Base-by-base conservation (phyloP, 208 protist species). In the Trypanosoma caninum region DNA sequence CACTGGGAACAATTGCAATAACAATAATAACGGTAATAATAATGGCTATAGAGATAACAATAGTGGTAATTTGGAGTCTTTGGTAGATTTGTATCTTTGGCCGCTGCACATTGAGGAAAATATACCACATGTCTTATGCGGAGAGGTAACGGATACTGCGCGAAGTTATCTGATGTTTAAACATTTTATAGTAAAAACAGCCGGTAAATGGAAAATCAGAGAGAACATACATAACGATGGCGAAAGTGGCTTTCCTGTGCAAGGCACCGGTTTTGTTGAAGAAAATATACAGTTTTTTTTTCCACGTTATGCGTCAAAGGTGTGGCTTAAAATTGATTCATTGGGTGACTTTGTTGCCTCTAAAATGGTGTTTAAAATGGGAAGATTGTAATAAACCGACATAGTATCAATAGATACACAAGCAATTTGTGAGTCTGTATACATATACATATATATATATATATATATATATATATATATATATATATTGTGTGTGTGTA, bases 41-140 rank as follows among this genome's bases (percentile, higher is more conserved):
- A n/a, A n/a, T n/a, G n/a, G n/a, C n/a, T n/a, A n/a, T n/a, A n/a
- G n/a, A n/a, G n/a, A n/a, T n/a, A 52, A 47, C 13, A 35, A 33
- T 25, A 37, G 44, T 25, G 37, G 20, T 2, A 30, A 40, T 47
- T 52, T 78, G 54, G 62, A 79, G 58, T 1, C 13, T 28, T 27
- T 48, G 42, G 67, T 35, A 47, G 16, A 59, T n/a, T 46, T 48
- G 14, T 73, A 73, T 37, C 28, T 67, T 38, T 73, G 67, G 67
- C 67, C 59, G n/a, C 59, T 58, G 14, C 55, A 61, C 23, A 47
- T 67, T 30, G 67, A 73, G 34, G 52, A 59, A 1, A 60, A 46
- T 37, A 80, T 91, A 34, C 56, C 47, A 31, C 78, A 91, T 57
- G 69, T 76, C 23, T 47, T 87, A 46, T 67, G 66, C 33, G 74